A percentile compares a stretch with the other conserved stretches of the same genome.
Evolutionary conservation across 352 stramenopile species (phyloP).

Genomic region (Globisporangium paroecandrum): DNA sequence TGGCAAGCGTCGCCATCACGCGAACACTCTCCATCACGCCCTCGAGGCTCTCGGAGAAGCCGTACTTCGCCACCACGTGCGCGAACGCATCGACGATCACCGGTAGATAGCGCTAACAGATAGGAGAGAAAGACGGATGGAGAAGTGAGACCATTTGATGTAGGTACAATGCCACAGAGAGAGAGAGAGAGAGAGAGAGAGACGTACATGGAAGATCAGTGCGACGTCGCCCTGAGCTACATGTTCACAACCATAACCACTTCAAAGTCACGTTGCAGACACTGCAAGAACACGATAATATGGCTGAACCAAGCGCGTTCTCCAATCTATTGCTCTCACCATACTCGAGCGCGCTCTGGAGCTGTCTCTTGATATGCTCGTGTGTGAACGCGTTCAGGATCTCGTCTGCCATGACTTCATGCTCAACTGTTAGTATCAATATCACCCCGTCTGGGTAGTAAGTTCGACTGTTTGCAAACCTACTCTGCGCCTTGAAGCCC

Average conservation of each 20-base stretch:
- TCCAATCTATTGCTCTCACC: slow-evolving; percentile 19
- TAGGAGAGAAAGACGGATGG: too few relatives aligned
- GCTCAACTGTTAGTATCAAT: background rate
- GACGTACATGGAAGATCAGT: slow-evolving; percentile 32
- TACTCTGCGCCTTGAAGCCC: slow-evolving; percentile 26
- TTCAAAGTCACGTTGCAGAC: too few relatives aligned
- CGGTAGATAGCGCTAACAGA: slow-evolving; percentile 36
- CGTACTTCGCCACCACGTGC: slow-evolving; percentile 39
- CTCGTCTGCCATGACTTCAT: slow-evolving; percentile 43
- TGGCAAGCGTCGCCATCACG: slow-evolving; percentile 33
- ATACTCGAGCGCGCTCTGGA: slow-evolving; percentile 35
- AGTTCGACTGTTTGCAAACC: background rate
- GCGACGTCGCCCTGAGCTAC: slow-evolving; percentile 25
- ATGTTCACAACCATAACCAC: too few relatives aligned
- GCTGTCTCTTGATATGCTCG: slow-evolving; percentile 29
- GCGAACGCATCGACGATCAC: slow-evolving; percentile 36
- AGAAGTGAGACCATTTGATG: too few relatives aligned
- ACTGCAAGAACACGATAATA: too few relatives aligned
- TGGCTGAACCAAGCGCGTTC: too few relatives aligned
- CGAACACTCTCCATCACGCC: slow-evolving; percentile 50
- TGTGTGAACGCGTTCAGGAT: slow-evolving; percentile 47
- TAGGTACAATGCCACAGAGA: too few relatives aligned
- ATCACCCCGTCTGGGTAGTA: background rate
- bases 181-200: too few relatives aligned
- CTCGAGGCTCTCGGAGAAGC: slow-evolving; percentile 39